Evolutionary conservation across 495 filamentous ascomycete species (phyloP), one percentile per base, ranked within the genome.

Genomic region (Staphylotrichum tortipilum): DNA sequence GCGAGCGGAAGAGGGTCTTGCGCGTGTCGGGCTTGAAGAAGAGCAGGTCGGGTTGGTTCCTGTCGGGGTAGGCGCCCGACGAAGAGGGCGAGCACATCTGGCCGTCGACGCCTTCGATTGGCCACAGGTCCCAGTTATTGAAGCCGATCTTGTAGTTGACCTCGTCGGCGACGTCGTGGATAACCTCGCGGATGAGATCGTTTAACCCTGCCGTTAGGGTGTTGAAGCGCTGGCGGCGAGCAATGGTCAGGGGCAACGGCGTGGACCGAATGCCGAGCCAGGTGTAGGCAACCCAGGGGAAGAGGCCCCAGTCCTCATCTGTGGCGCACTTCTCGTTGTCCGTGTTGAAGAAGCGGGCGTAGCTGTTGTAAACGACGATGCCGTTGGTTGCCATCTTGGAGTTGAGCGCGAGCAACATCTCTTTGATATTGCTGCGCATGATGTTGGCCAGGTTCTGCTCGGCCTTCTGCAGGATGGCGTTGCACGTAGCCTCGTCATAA

Each of bases 341-440:
- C 12, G 44, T 46, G 33, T 36, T 46, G 44, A 46, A 46, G 21
- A 46, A 46, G 14, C 6, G 44, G 3, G 44, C 44, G 33, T 46
- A 46, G 17, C 44, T 19, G 33, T 17, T 34, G 33, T 46, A 46
- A 14, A 46, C 21, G 19, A 46, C 18, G 33, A 26, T 26, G 30
- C 44, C 44, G 30, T 36, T 28, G 14, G 0, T 17, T 7, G 12
- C 17, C 14, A 46, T 36, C 21, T 46, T 46, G 12, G 10, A 1
- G 14, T 36, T 26, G 4, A 46, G 44, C 14, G 17, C 21, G 2
- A 17, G 12, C 2, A 46, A 14, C 14, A 46, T 36, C 21, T 46
- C 18, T n/a, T 19, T 15, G 22, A 46, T 46, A 26, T 46, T 46
- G 19, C 9, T 15, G 14, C 17, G 12, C 30, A 46, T 15, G 33